Evolutionary conservation across 345 rosid genomes (phyloP).

Genomic region (Eucalyptus erythrocorys): DNA sequence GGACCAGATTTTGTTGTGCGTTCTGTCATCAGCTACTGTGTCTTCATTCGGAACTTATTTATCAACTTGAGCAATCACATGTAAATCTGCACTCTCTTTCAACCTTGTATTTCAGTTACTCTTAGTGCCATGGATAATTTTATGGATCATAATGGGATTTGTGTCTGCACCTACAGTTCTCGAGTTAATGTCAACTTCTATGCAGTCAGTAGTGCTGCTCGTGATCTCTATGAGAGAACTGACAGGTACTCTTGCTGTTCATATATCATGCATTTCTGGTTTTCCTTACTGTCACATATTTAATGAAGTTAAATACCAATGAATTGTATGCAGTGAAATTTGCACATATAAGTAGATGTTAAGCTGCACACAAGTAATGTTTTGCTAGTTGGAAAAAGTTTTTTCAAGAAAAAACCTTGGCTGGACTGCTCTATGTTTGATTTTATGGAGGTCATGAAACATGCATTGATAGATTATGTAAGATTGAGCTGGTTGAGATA

Average conservation of each 20-base stretch:
- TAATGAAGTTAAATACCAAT: neutral
- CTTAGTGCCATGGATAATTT: neutral
- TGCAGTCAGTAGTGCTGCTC: neutral
- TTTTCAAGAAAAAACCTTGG: neutral
- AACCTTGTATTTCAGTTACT: neutral
- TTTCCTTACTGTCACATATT: neutral
- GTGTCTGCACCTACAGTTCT: neutral
- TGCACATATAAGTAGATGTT: neutral
- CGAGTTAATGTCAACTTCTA: neutral
- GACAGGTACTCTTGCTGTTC: neutral
- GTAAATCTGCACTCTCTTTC: neutral
- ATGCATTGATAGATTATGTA: neutral
- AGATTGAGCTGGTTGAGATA: neutral
- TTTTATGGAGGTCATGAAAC: neutral
- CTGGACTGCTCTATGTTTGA: neutral
- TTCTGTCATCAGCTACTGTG: neutral
- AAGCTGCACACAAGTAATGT: neutral
- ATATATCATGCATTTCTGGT: neutral
- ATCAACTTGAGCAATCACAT: neutral
- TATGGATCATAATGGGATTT: neutral
- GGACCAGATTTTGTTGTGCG: slow-evolving; percentile 2
- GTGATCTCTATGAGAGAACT: neutral
- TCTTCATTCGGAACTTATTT: neutral
- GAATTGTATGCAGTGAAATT: neutral
- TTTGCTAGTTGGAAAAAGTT: neutral